Percentiles rank a stretch among this genome's conserved stretches.
Conservation (phyloP, 495 filamentous ascomycete genomes). For the Hypoxylon perforatum region DNA sequence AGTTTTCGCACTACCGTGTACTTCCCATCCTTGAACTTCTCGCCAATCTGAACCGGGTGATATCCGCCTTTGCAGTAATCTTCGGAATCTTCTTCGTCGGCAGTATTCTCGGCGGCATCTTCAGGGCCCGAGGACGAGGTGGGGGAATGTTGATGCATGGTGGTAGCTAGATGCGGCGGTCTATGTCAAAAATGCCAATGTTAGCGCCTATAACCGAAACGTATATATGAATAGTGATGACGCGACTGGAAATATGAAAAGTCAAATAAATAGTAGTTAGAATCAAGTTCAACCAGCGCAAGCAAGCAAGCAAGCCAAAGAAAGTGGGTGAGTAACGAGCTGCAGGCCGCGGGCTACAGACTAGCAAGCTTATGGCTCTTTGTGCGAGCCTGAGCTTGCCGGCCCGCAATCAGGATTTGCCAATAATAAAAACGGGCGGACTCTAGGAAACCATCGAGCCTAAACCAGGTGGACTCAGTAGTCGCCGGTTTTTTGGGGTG, state of each 20-base stretch:
- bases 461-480: conserved; percentile 17
- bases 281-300: conserved; percentile 23
- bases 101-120: conserved; percentile 90
- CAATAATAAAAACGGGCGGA: conserved; percentile 33
- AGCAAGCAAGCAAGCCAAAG: conserved; percentile 29
- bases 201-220: conserved; percentile 17
- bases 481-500: conserved; percentile 20
- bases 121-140: conserved; percentile 82
- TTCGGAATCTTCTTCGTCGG: conserved; percentile 98
- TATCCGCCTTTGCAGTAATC: conserved; percentile 99
- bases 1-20: conserved; percentile 97
- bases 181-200: conserved; percentile 37
- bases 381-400: conserved; percentile 27
- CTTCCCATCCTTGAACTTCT: conserved; percentile 96
- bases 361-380: conserved; percentile 27
- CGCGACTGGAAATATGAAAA: conserved; percentile 19
- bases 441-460: conserved; percentile 23
- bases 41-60: conserved; percentile 91
- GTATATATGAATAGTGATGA: conserved; percentile 8
- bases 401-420: conserved; percentile 34
- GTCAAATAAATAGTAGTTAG: conserved; percentile 3
- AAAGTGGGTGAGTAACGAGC: conserved; percentile 18
- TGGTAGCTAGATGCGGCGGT: conserved; percentile 46
- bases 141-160: conserved; percentile 74
- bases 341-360: background rate